Evolutionary conservation across 2,329 filamentous ascomycete species (phyloP).

Genomic region (Aureobasidium vineae): DNA sequence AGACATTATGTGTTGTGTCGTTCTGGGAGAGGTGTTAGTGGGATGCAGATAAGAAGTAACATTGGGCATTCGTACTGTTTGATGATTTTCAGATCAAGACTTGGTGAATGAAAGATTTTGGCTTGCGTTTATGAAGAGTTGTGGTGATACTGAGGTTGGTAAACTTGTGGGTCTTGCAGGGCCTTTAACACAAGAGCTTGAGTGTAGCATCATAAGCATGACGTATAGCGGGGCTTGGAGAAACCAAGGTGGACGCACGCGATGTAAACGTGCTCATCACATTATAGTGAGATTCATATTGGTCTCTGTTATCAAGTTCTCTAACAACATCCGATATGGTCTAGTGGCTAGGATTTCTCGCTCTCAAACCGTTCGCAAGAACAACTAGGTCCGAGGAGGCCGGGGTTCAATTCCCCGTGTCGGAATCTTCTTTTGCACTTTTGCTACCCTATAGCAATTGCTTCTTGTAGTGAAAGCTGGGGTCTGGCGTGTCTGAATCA

Average conservation of each 20-base stretch:
- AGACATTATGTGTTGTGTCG: slow-evolving; percentile 2
- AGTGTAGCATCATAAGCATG: slow-evolving; percentile 11
- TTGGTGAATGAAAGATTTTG: not conserved
- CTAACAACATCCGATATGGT: slow-evolving; percentile 1
- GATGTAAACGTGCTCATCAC: too few relatives aligned
- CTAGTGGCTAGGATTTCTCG: slow-evolving; percentile 2
- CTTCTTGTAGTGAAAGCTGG: not conserved
- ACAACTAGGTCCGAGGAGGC: not conserved
- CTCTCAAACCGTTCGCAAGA: not conserved
- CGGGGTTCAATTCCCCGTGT: not conserved
- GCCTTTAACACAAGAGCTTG: slow-evolving; percentile 5
- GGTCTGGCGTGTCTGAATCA: too few relatives aligned
- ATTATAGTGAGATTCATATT: too few relatives aligned
- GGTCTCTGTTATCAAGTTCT: too few relatives aligned
- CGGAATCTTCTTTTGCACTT: not conserved
- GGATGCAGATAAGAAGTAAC: not conserved
- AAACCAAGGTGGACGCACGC: not conserved
- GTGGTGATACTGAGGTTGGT: not conserved
- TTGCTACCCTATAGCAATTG: not conserved
- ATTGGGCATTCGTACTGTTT: not conserved
- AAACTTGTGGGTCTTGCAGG: not conserved
- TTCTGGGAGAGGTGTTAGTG: not conserved
- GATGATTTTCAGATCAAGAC: not conserved
- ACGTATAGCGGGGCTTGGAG: slow-evolving; percentile 1
- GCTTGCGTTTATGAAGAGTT: not conserved